Percentiles rank a stretch among this genome's conserved stretches.
These are phyloP conservation scores for Athelia sp. DNA, from an alignment of 1,284 basidiomycete species.

Conservation along the genomic window DNA sequence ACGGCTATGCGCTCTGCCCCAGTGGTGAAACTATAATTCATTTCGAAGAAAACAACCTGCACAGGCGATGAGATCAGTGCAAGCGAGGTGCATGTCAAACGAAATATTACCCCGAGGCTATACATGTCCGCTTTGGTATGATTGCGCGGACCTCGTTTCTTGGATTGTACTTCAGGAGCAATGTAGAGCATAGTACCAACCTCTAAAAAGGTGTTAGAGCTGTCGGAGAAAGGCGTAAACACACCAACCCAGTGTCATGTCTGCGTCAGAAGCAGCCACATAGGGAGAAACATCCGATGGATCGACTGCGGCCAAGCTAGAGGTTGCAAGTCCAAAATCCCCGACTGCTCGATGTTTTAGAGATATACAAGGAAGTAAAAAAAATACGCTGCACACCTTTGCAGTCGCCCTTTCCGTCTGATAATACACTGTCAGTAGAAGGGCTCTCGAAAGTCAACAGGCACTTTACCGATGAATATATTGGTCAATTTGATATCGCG, in stretches of 20 bases:
- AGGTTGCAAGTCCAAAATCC: slow-evolving; percentile 91
- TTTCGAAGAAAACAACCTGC: slow-evolving; percentile 95
- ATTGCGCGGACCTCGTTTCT: slow-evolving; percentile 57
- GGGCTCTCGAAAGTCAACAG: neutral
- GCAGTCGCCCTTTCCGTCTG: slow-evolving; percentile 85
- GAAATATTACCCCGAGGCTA: slow-evolving; percentile 70
- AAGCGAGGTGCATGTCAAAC: neutral
- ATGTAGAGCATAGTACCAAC: slow-evolving; percentile 94
- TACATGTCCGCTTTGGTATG: slow-evolving; percentile 94
- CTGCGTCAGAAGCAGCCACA: slow-evolving; percentile 42
- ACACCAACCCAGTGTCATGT: slow-evolving; percentile 66
- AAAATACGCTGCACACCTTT: slow-evolving; percentile 51
- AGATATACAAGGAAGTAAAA: slow-evolving; percentile 2
- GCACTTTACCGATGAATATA: slow-evolving; percentile 75
- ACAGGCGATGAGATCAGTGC: slow-evolving; percentile 4
- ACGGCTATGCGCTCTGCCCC: slow-evolving; percentile 84
- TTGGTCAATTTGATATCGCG: slow-evolving; percentile 92
- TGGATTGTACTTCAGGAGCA: slow-evolving; percentile 79
- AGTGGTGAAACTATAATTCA: slow-evolving; percentile 89
- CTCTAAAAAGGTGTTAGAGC: slow-evolving; percentile 37
- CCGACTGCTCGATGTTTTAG: slow-evolving; percentile 47
- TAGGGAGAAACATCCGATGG: slow-evolving; percentile 55
- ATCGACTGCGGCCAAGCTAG: slow-evolving; percentile 73
- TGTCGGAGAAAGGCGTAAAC: neutral
- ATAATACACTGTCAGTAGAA: neutral